Evolutionary conservation across 2,329 filamentous ascomycete genomes (phyloP), one percentile per base, ranked within the genome.

Genomic region (Ceratocystis albifundus): DNA sequence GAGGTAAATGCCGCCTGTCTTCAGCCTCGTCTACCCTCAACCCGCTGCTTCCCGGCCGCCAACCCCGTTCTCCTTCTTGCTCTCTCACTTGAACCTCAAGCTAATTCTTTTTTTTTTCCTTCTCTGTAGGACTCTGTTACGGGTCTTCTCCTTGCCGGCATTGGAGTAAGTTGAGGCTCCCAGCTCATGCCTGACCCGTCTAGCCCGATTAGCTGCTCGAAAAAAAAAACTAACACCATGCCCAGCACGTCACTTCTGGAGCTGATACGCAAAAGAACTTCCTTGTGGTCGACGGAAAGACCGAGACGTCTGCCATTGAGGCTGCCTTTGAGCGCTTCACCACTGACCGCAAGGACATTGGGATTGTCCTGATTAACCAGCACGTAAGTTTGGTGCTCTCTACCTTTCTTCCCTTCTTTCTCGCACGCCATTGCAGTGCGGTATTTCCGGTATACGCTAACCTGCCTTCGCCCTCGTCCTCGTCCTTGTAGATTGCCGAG

Each of bases 211-310:
- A 6, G 44, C 41, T 4, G 48, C n/a, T 32, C n/a, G 15, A 55
- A 17, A 64, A 12, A 44, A 55, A 17, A 64, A 12, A 44, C 20
- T 10, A 36, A 59, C 22, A 17, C 48, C 48, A 20, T 41, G 20
- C 36, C 55, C 70, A 96, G 92, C 93, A 97, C 76, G 92, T 97
- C 69, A 96, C 91, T 17, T 82, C 88, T 65, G 88, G 90, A 5
- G 90, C 93, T 57, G 90, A 96, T 74, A 84, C 89, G 48, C 88
- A 96, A 75, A 96, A 96, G 81, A 99, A 99, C 82, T 99, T 96
- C 79, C 85, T 99, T 8, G 90, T 99, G 66, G 94, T 99, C 69
- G 93, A 99, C 76, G 80, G 77, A 74, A 97, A 97, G 82, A 99
- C 93, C 46, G 91, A 96, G 71, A 94, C 83, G 65, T 80, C 88